A percentile compares a stretch with the other conserved stretches of the same genome.
phyloP scores from a whole-genome alignment of 352 stramenopile species.

The Thraustochytrium striatum region DNA sequence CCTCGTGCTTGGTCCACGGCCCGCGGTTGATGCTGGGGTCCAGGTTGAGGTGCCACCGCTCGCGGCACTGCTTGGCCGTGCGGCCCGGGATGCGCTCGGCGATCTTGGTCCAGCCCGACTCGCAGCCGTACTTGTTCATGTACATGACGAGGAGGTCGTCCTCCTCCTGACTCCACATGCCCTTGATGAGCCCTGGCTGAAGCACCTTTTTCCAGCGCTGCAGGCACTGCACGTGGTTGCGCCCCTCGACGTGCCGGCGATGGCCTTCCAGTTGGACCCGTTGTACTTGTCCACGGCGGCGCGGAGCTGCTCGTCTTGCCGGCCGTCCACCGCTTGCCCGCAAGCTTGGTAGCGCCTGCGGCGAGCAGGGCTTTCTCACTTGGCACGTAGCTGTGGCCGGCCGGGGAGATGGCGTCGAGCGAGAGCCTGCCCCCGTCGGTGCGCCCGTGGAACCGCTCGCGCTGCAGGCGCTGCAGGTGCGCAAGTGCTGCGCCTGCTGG shows the following conservation, averaged over 20 bases:
- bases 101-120: conserved; percentile 84
- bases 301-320: conserved; percentile 70
- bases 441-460: too few relatives aligned
- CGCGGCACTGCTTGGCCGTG: conserved; percentile 78
- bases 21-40: conserved; percentile 69
- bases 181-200: conserved; percentile 77
- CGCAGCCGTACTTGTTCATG: conserved; percentile 23
- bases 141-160: conserved; percentile 67
- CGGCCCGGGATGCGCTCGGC: conserved; percentile 80
- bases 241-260: conserved; percentile 72
- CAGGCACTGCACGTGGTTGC: conserved; percentile 78
- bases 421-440: too few relatives aligned
- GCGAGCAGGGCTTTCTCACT: too few relatives aligned
- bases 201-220: conserved; percentile 82
- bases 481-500: too few relatives aligned
- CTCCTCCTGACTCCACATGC: conserved; percentile 78
- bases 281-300: conserved; percentile 73
- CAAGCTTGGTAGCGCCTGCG: conserved; percentile 12
- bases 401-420: too few relatives aligned
- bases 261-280: conserved; percentile 81
- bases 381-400: too few relatives aligned
- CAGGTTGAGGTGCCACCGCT: conserved; percentile 59
- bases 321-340: conserved; percentile 67
- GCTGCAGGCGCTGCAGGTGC: too few relatives aligned
- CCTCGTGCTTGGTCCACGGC: conserved; percentile 78